phyloP scores from a whole-genome alignment of 2,329 filamentous ascomycete genomes.

The Aspergillus sp. region DNA sequence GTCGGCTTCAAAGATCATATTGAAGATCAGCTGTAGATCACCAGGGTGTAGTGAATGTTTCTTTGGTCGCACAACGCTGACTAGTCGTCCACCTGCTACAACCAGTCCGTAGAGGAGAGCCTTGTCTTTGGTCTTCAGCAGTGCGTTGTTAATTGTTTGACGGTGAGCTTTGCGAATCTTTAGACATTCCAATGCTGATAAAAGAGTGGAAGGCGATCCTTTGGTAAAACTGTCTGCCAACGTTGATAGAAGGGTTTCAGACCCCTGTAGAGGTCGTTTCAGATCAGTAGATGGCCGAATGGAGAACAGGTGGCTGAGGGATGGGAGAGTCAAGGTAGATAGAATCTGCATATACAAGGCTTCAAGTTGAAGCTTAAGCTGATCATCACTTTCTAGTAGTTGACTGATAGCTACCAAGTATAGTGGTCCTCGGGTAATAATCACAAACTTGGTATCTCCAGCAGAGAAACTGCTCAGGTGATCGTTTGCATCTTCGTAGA shows the following conservation, averaged over 20 bases:
- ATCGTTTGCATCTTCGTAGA: constrained; percentile 79
- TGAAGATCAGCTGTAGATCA: constrained; percentile 94
- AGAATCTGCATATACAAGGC: constrained; percentile 97
- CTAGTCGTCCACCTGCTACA: constrained; percentile 85
- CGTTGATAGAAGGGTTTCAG: constrained; percentile 83
- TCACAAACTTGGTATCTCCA: constrained; percentile 78
- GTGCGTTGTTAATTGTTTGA: constrained; percentile 76
- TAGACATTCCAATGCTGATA: constrained; percentile 91
- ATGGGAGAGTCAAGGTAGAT: constrained; percentile 87
- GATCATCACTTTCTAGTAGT: constrained; percentile 84
- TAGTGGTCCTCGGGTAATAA: constrained; percentile 77
- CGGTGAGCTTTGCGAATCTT: constrained; percentile 84
- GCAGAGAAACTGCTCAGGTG: constrained; percentile 79
- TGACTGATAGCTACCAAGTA: constrained; percentile 92
- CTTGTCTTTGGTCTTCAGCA: constrained; percentile 71
- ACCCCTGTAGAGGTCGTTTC: constrained; percentile 82
- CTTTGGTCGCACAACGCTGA: constrained; percentile 90
- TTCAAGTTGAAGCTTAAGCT: constrained; percentile 82
- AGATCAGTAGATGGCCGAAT: constrained; percentile 91
- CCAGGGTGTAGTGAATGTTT: constrained; percentile 94
- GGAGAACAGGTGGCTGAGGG: constrained; percentile 79
- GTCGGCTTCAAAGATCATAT: constrained; percentile 96
- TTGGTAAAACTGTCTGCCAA: constrained; percentile 91
- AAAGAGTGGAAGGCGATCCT: constrained; percentile 80
- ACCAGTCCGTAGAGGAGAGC: constrained; percentile 88